Conservation (phyloP, 805 yeast genomes). For the Myxozyma monticola region DNA sequence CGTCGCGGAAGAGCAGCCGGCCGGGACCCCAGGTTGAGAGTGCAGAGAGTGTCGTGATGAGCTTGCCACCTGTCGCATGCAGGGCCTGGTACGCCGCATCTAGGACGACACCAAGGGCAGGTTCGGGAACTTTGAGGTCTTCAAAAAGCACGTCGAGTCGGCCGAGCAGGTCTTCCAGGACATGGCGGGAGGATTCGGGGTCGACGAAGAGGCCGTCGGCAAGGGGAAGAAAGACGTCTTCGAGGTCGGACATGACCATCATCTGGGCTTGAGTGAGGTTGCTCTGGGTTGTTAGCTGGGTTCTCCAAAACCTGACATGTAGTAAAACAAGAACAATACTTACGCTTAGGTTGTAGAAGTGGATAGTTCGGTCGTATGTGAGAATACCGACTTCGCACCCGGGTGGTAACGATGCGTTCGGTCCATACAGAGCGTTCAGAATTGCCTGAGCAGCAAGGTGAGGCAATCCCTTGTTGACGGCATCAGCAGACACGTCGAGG, state of each 20-base stretch:
- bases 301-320: background rate
- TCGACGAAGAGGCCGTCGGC: constrained; percentile 75
- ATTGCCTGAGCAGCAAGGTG: constrained; percentile 69
- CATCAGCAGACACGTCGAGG: constrained; percentile 64
- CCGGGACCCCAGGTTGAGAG: constrained; percentile 86
- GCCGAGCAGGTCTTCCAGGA: constrained; percentile 67
- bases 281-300: constrained; percentile 10
- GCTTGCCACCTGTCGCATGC: constrained; percentile 69
- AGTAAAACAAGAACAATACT: constrained; percentile 16
- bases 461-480: constrained; percentile 61
- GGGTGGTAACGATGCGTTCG: constrained; percentile 41
- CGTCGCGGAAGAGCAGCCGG: constrained; percentile 42
- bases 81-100: constrained; percentile 65
- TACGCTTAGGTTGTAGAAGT: constrained; percentile 68
- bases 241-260: constrained; percentile 65
- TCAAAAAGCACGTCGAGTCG: constrained; percentile 52
- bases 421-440: constrained; percentile 52
- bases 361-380: constrained; percentile 70
- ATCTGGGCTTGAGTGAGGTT: constrained; percentile 56
- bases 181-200: constrained; percentile 62
- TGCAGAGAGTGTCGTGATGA: constrained; percentile 63
- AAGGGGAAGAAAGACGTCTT: constrained; percentile 81
- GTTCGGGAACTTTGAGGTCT: constrained; percentile 51
- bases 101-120: constrained; percentile 78
- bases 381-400: constrained; percentile 66